phyloP scores from a whole-genome alignment of 768 basidiomycete genomes.

The Termitomyces sp. region DNA sequence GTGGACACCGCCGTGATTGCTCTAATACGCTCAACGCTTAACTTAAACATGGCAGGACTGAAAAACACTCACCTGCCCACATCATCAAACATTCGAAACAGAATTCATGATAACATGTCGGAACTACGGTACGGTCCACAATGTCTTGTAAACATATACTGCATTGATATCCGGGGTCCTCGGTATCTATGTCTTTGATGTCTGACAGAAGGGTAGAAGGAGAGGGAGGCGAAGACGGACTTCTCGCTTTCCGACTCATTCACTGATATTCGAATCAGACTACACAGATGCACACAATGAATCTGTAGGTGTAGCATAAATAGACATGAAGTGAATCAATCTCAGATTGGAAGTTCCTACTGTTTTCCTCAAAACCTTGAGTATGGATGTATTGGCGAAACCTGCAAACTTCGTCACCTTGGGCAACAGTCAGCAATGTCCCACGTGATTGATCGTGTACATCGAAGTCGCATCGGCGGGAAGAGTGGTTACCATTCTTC shows the following conservation, averaged over 20 bases:
- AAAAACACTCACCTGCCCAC: slow-evolving; percentile 71
- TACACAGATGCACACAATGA: neutral
- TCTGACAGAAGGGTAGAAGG: neutral
- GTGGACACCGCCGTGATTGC: slow-evolving; percentile 74
- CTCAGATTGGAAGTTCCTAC: neutral
- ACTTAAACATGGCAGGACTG: neutral
- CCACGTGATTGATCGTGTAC: neutral
- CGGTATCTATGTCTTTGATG: slow-evolving; percentile 2
- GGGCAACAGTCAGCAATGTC: neutral
- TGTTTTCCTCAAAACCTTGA: no score
- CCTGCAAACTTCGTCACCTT: no score
- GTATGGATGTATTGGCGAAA: neutral
- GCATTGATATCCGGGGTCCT: slow-evolving; percentile 57
- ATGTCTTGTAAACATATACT: slow-evolving; percentile 82
- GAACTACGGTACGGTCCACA: slow-evolving; percentile 74
- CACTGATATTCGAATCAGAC: neutral
- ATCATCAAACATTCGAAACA: slow-evolving; percentile 88
- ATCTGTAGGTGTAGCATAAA: neutral
- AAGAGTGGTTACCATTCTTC: no score
- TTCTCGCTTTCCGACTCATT: slow-evolving; percentile 14
- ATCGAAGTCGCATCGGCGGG: neutral
- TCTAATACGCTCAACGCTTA: slow-evolving; percentile 30
- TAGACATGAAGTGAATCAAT: neutral
- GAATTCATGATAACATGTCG: slow-evolving; percentile 86
- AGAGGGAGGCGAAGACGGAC: slow-evolving; percentile 21